Percentiles rank a stretch among this genome's conserved stretches.
These are phyloP conservation scores for Panicum miliaceum DNA, from an alignment of 176 grass and related monocot species.

Conservation along the genomic window DNA sequence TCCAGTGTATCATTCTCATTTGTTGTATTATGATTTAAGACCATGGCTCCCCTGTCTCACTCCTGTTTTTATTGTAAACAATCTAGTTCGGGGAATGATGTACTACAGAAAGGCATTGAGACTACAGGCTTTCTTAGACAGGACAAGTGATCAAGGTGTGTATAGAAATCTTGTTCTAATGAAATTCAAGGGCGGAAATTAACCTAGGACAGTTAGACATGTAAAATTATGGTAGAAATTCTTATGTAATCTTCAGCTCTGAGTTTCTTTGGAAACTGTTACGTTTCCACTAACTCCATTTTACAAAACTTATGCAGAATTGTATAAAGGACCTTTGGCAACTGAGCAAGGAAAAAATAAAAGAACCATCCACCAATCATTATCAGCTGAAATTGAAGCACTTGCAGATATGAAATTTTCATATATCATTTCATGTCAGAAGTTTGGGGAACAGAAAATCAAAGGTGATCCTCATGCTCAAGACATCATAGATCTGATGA, in stretches of 20 bases:
- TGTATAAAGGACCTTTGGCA: conserved; percentile 57
- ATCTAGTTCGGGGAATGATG: conserved; percentile 95
- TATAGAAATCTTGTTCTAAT: conserved; percentile 17
- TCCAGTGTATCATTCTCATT: conserved; percentile 23
- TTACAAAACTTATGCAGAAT: conserved; percentile 55
- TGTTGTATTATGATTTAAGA: conserved; percentile 10
- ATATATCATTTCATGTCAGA: conserved; percentile 92
- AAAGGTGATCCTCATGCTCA: conserved; percentile 78
- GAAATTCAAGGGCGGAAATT: conserved; percentile 2
- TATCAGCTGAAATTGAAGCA: conserved; percentile 65
- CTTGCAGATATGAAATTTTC: conserved; percentile 94
- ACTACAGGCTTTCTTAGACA: conserved; percentile 85
- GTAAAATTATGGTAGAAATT: not conserved
- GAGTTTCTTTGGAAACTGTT: conserved; percentile 31
- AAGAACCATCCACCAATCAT: conserved; percentile 55
- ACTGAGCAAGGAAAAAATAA: conserved; percentile 72
- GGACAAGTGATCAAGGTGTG: conserved; percentile 66
- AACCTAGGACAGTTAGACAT: conserved; percentile 5
- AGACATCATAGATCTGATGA: conserved; percentile 96
- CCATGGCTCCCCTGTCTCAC: conserved; percentile 20
- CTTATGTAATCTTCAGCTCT: conserved; percentile 7
- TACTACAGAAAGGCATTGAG: conserved; percentile 81
- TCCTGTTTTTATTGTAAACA: conserved; percentile 30
- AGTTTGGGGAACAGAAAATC: conserved; percentile 87
- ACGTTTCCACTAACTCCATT: conserved; percentile 33